Evolutionary conservation across 208 protist genomes (phyloP).

Genomic region (Acanthamoeba lenticulata): DNA sequence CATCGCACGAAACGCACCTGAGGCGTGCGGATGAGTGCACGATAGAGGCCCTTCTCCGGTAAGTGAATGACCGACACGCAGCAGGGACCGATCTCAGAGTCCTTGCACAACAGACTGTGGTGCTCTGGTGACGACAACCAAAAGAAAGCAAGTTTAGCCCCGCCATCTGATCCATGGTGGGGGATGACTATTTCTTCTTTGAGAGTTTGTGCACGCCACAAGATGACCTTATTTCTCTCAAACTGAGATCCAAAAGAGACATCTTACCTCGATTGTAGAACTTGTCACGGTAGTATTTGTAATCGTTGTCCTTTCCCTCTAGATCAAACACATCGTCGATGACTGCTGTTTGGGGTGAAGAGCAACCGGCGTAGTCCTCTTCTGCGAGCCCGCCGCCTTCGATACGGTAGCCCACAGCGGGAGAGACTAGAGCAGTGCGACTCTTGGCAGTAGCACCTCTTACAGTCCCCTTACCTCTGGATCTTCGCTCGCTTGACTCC

Average conservation of each 20-base stretch:
- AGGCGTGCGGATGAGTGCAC: background rate
- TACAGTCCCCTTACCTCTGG: slow-evolving; percentile 22
- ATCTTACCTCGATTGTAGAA: slow-evolving; percentile 23
- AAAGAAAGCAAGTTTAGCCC: too few relatives aligned
- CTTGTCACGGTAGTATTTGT: background rate
- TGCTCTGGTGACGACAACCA: background rate
- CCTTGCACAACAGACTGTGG: slow-evolving; percentile 50
- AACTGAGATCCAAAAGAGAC: background rate
- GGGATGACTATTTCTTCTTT: too few relatives aligned
- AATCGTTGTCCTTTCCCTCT: slow-evolving; percentile 22
- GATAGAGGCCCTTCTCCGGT: background rate
- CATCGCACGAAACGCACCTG: background rate
- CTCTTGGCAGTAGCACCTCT: background rate
- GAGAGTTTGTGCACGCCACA: background rate
- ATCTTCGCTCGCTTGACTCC: background rate
- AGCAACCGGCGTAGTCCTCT: background rate
- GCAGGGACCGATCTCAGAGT: slow-evolving; percentile 32
- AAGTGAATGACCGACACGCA: background rate
- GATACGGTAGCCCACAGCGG: slow-evolving; percentile 43
- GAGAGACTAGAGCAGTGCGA: background rate
- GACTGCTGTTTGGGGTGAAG: background rate
- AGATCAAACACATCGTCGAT: slow-evolving; percentile 50
- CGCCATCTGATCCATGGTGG: background rate
- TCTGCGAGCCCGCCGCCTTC: slow-evolving; percentile 33
- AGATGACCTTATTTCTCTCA: background rate